phyloP scores from a whole-genome alignment of 139 green algal species.

The Desmodesmus armatus region DNA sequence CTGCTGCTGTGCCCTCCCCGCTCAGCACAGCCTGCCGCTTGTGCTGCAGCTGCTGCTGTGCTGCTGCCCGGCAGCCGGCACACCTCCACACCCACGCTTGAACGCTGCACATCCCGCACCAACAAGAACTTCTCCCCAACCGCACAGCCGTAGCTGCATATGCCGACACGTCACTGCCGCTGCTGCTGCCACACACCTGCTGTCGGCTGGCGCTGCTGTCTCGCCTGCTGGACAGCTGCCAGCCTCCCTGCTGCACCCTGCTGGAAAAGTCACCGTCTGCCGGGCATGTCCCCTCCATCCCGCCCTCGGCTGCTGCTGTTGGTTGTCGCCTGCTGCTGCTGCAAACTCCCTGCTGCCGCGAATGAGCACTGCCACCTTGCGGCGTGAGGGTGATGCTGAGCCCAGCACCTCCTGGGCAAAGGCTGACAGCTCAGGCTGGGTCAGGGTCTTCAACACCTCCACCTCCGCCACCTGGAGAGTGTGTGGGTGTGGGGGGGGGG shows the following conservation, averaged over 20 bases:
- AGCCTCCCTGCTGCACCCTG: background rate
- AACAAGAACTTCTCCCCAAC: conserved; percentile 5
- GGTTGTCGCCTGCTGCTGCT: conserved; percentile 8
- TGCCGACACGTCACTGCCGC: background rate
- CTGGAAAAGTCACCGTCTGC: background rate
- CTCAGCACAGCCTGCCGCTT: background rate
- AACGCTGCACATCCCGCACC: conserved; percentile 59
- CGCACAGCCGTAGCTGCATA: background rate
- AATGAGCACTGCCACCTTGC: conserved; percentile 64
- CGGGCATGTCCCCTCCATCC: background rate
- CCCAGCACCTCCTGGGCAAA: conserved; percentile 63
- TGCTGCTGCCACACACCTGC: background rate
- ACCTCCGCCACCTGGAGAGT: conserved; percentile 73
- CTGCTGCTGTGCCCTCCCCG: background rate
- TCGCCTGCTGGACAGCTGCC: background rate
- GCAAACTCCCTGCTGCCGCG: conserved; percentile 25
- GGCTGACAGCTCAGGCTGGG: conserved; percentile 60
- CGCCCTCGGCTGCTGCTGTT: background rate
- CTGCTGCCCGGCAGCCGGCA: conserved; percentile 10
- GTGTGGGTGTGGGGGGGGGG: no score
- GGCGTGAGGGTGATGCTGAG: background rate
- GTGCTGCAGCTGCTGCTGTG: background rate
- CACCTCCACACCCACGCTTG: conserved; percentile 71
- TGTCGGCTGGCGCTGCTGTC: background rate
- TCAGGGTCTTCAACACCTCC: conserved; percentile 64